Evolutionary conservation across 2,329 filamentous ascomycete species (phyloP), one percentile per base, ranked within the genome.

Genomic region (Fusarium bactridioides): DNA sequence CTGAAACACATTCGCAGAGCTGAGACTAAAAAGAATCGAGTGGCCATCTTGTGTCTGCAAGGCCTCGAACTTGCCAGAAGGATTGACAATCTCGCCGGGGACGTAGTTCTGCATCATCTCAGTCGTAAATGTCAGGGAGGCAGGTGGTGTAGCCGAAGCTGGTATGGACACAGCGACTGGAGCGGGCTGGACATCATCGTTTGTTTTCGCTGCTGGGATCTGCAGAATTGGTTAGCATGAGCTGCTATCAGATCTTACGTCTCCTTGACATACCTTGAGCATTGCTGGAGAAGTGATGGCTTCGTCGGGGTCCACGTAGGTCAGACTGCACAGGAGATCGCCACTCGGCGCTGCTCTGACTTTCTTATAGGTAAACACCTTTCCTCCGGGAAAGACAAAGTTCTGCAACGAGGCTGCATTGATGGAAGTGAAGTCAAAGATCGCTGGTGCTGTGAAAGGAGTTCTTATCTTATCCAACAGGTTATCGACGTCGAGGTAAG

Each of bases 121-220:
- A 0, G 44, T 21, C 0, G 44, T 27, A 21, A 21, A 47, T 19
- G 12, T 21, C 16, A 47, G 10, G 5, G 44, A 21, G 5, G 19
- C 5, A 0, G 31, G 31, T 19, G 25, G 16, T 0, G 44, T 10
- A 45, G 25, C 10, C 7, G 25, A 2, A 47, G 25, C 8, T 27
- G 25, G 44, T 1, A 0, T 0, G 19, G 11, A 0, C 9, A 47
- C 2, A 13, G 16, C 25, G 2, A 4, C 25, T 21, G 44, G 23
- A 13, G 18, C 1, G 5, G 44, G 1, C 5, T 29, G 11, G 18
- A 6, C 18, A 6, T 47, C 25, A 10, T 29, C 44, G 0, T 47
- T 3, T 5, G 3, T 25, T 8, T 47, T 13, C 8, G 44, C 44
- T 0, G 19, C 44, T 6, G 44, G 25, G 0, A 47, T 29, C 44